Evolutionary conservation across 2,329 filamentous ascomycete genomes (phyloP).

Genomic region (Verticillium longisporum): DNA sequence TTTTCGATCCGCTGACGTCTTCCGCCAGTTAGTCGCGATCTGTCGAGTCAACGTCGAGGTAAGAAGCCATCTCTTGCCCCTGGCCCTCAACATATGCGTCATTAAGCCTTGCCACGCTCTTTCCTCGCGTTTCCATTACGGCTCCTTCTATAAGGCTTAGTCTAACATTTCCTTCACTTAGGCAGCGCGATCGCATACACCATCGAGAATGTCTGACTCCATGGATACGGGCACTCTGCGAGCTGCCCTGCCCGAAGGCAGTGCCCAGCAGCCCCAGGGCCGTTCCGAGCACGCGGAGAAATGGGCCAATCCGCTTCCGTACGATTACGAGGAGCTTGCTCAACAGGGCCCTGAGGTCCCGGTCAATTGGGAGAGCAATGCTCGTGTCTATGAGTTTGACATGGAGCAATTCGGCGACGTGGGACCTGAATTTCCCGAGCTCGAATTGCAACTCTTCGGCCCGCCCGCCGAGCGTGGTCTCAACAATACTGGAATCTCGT

Average conservation of each 20-base stretch:
- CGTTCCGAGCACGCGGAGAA: constrained; percentile 19
- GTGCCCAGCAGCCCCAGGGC: neutral
- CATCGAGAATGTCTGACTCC: constrained; percentile 12
- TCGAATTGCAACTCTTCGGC: constrained; percentile 74
- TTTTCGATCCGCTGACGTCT: neutral
- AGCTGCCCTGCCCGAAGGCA: constrained; percentile 12
- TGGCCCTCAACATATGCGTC: too few species aligned
- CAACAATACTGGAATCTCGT: constrained; percentile 50
- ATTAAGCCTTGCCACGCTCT: neutral
- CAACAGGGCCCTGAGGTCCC: constrained; percentile 5
- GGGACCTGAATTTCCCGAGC: constrained; percentile 59
- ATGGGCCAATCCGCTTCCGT: constrained; percentile 39
- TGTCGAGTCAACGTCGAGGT: neutral
- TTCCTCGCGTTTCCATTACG: too few species aligned
- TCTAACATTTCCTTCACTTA: neutral
- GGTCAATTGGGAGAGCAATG: constrained; percentile 43
- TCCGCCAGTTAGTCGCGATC: neutral
- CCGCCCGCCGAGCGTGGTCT: constrained; percentile 37
- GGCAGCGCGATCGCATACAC: neutral
- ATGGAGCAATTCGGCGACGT: constrained; percentile 76
- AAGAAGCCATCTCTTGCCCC: neutral
- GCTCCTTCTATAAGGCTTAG: neutral
- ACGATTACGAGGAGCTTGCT: constrained; percentile 38
- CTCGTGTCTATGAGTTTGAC: constrained; percentile 69
- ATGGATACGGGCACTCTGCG: neutral